Conservation (phyloP, 2,329 filamentous ascomycete genomes). For the Hymenoscyphus repandus region DNA sequence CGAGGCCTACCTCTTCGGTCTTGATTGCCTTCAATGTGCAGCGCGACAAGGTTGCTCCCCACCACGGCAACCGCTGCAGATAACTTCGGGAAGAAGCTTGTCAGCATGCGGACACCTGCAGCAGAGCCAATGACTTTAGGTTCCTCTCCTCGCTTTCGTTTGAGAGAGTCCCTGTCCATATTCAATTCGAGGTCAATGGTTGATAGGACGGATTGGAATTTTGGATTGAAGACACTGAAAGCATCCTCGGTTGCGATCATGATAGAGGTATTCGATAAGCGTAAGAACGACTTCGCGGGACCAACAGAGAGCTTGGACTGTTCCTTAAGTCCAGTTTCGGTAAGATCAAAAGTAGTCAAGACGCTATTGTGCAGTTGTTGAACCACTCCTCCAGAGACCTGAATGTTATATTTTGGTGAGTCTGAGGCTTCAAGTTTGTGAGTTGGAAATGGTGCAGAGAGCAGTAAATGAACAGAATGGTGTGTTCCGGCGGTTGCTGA, state of each 20-base stretch:
- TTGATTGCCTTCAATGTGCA: slow-evolving; percentile 62
- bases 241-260: slow-evolving; percentile 53
- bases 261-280: slow-evolving; percentile 61
- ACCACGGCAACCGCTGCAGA: slow-evolving; percentile 61
- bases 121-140: slow-evolving; percentile 4
- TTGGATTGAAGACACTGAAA: slow-evolving; percentile 63
- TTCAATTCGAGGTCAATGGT: slow-evolving; percentile 31
- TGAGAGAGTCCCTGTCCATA: slow-evolving; percentile 16
- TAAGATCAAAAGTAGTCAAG: slow-evolving; percentile 60
- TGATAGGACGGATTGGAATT: slow-evolving; percentile 51
- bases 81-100: slow-evolving; percentile 59
- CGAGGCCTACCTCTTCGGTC: slow-evolving; percentile 50
- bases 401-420: slow-evolving; percentile 39
- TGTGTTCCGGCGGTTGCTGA: slow-evolving; percentile 13
- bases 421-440: slow-evolving; percentile 1
- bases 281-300: slow-evolving; percentile 55
- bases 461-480: slow-evolving; percentile 28
- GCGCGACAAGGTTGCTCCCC: slow-evolving; percentile 59
- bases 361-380: slow-evolving; percentile 50
- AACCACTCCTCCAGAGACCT: slow-evolving; percentile 58
- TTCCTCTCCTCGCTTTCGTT: slow-evolving; percentile 22
- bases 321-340: slow-evolving; percentile 55
- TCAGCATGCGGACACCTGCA: slow-evolving; percentile 38
- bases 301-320: slow-evolving; percentile 48
- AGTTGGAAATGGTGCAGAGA: slow-evolving; percentile 20